phyloP scores from a whole-genome alignment of 768 basidiomycete species.

The Arthromyces matolae region DNA sequence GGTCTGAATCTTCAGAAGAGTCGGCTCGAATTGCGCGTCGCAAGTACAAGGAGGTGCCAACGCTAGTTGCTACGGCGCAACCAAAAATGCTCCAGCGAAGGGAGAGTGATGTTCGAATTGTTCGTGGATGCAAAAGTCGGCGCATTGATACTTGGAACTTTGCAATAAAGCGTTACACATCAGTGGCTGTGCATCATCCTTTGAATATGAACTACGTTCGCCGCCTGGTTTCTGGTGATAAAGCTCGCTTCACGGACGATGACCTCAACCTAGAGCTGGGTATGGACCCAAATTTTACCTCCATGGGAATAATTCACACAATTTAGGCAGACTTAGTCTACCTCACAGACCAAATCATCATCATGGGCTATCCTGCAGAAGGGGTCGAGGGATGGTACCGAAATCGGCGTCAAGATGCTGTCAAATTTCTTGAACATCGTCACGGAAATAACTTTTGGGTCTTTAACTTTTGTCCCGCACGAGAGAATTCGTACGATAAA shows the following conservation, averaged over 20 bases:
- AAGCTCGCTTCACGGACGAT: conserved; percentile 71
- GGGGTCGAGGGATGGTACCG: conserved; percentile 80
- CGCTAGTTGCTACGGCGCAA: conserved; percentile 6
- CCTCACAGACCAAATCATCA: conserved; percentile 71
- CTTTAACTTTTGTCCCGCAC: conserved; percentile 83
- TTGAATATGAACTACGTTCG: conserved; percentile 52
- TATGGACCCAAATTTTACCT: conserved; percentile 17
- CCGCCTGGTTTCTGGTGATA: conserved; percentile 76
- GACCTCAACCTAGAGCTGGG: conserved; percentile 68
- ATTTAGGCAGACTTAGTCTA: conserved; percentile 48
- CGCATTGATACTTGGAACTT: neutral
- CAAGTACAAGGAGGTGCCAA: conserved; percentile 12
- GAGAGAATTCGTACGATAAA: conserved; percentile 77
- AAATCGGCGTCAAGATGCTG: conserved; percentile 72
- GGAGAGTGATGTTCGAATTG: neutral
- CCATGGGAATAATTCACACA: neutral
- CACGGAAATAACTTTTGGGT: conserved; percentile 82
- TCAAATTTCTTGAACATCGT: conserved; percentile 66
- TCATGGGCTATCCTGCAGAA: conserved; percentile 81
- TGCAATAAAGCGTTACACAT: neutral
- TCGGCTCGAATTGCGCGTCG: conserved; percentile 11
- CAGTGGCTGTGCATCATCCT: neutral
- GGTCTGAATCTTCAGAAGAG: conserved; percentile 1
- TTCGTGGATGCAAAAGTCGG: neutral
- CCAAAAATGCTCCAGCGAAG: conserved; percentile 6